Conservation (phyloP, 2,329 filamentous ascomycete species). For the Lachnellula subtilissima region DNA sequence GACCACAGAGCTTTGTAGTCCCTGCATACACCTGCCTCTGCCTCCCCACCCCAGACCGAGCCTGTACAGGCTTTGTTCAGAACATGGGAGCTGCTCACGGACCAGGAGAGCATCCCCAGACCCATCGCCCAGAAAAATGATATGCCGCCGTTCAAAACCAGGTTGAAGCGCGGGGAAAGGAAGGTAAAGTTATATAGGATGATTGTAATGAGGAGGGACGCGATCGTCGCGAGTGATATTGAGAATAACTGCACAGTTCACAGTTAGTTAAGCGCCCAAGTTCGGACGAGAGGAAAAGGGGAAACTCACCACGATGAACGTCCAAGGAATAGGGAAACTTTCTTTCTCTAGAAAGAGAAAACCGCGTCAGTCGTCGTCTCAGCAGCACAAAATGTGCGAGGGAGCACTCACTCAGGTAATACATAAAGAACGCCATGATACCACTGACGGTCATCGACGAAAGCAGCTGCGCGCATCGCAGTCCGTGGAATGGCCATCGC, state of each 20-base stretch:
- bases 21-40: constrained; percentile 23
- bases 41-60: constrained; percentile 19
- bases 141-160: constrained; percentile 21
- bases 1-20: constrained; percentile 29
- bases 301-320: constrained; percentile 24
- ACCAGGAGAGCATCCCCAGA: constrained; percentile 25
- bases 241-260: constrained; percentile 1
- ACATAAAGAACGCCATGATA: constrained; percentile 29
- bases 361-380: not conserved
- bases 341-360: constrained; percentile 15
- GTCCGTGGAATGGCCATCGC: constrained; percentile 24
- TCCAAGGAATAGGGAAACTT: constrained; percentile 25
- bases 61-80: constrained; percentile 22
- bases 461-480: constrained; percentile 23
- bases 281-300: not conserved
- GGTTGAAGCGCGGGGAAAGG: constrained; percentile 27
- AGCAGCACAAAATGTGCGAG: not conserved
- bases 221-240: constrained; percentile 21
- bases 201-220: constrained; percentile 23
- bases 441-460: constrained; percentile 22
- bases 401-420: constrained; percentile 23
- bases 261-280: not conserved
- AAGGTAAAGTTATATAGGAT: constrained; percentile 29
- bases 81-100: constrained; percentile 21
- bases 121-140: constrained; percentile 25